Conservation (phyloP, 768 basidiomycete species). For the Lentinula aciculospora region DNA sequence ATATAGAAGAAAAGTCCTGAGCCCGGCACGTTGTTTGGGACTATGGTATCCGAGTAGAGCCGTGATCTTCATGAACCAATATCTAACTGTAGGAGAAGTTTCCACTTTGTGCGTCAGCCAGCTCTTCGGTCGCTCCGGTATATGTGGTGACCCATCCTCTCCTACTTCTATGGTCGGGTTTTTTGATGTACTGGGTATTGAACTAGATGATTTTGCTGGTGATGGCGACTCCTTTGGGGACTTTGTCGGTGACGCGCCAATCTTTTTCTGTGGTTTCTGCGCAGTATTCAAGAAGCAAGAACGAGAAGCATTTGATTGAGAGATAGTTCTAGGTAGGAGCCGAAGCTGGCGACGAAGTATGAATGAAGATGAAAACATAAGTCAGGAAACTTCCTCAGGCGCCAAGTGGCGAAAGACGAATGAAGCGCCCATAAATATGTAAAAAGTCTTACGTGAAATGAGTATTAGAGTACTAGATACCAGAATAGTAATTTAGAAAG, state of each 20-base stretch:
- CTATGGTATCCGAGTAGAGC: slow-evolving; percentile 54
- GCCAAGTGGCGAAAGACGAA: neutral
- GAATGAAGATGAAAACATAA: neutral
- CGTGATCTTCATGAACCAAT: slow-evolving; percentile 42
- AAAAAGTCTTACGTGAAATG: too few relatives aligned
- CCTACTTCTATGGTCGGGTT: neutral
- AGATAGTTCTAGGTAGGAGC: neutral
- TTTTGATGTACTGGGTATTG: neutral
- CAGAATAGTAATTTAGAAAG: neutral
- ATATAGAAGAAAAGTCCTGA: slow-evolving; percentile 55
- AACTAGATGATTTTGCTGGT: neutral
- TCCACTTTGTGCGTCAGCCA: slow-evolving; percentile 56
- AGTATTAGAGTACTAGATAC: neutral
- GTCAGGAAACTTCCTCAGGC: neutral
- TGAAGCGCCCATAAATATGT: too few relatives aligned
- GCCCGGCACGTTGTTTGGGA: slow-evolving; percentile 54
- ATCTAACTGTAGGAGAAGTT: slow-evolving; percentile 39
- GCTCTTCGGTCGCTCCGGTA: slow-evolving; percentile 22
- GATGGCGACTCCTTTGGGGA: neutral
- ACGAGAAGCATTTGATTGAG: neutral
- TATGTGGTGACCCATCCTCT: neutral
- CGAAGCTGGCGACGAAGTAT: neutral
- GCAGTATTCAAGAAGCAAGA: neutral
- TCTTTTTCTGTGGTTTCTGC: neutral
- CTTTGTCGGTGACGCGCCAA: neutral